These are phyloP conservation scores for Aspergillus saccharolyticus DNA, from an alignment of 495 filamentous ascomycete genomes.

Conservation along the genomic window DNA sequence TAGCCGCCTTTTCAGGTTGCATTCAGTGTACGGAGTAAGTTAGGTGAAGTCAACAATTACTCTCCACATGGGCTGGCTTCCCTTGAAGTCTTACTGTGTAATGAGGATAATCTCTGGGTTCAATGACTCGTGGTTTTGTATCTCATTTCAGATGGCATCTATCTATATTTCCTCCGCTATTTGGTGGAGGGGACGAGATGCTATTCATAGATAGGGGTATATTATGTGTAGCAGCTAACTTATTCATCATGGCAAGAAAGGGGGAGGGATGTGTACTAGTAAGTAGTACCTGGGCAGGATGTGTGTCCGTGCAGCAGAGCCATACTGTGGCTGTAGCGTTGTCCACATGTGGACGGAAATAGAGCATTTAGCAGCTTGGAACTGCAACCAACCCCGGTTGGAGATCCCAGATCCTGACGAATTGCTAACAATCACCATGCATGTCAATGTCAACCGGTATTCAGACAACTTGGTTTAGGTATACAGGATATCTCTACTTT, in stretches of 20 bases:
- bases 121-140: not conserved
- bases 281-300: too few relatives aligned
- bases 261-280: not conserved
- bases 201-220: not conserved
- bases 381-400: conserved; percentile 1
- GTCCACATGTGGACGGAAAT: conserved; percentile 3
- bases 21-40: not conserved
- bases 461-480: too few relatives aligned
- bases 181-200: not conserved
- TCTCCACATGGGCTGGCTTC: not conserved
- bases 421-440: not conserved
- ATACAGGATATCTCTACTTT: too few relatives aligned
- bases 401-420: not conserved
- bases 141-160: not conserved
- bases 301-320: not conserved
- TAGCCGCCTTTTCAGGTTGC: conserved; percentile 7
- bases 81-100: not conserved
- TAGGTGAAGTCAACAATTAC: not conserved
- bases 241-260: not conserved
- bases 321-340: conserved; percentile 4
- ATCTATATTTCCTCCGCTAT: not conserved
- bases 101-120: not conserved
- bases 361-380: not conserved
- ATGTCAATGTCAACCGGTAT: too few relatives aligned
- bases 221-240: not conserved